These are phyloP conservation scores for Eutrema yunnanense DNA, from an alignment of 345 rosid genomes.

Conservation along the genomic window DNA sequence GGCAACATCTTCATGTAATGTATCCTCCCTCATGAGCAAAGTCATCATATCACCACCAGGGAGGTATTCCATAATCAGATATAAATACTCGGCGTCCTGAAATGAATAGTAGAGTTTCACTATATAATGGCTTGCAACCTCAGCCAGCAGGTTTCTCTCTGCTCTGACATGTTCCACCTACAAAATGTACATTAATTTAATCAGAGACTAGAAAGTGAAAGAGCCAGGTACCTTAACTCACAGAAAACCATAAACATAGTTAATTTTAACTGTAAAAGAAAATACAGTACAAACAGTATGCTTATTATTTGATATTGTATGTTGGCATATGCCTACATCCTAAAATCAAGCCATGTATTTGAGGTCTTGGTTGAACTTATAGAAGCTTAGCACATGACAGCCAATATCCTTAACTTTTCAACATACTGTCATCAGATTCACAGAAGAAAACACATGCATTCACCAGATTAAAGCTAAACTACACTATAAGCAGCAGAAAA, in stretches of 20 bases:
- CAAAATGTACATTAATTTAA: conserved; percentile 9
- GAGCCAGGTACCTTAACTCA: neutral
- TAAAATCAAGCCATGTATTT: neutral
- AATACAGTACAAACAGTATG: neutral
- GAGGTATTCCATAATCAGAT: conserved; percentile 94
- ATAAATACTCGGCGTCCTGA: conserved; percentile 88
- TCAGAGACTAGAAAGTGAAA: conserved; percentile 1
- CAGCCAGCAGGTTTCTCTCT: conserved; percentile 96
- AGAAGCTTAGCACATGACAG: neutral
- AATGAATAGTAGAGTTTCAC: conserved; percentile 94
- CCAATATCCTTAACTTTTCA: neutral
- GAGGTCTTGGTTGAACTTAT: neutral
- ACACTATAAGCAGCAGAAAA: neutral
- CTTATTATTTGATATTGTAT: neutral
- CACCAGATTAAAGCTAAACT: neutral
- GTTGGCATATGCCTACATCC: neutral
- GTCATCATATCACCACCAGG: conserved; percentile 99
- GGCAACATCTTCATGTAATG: conserved; percentile 76
- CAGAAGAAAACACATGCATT: neutral
- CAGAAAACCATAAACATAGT: neutral
- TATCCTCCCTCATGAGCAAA: conserved; percentile 88
- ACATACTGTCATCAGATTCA: neutral
- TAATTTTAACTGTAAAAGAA: neutral
- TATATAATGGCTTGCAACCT: conserved; percentile 94
- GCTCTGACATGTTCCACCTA: conserved; percentile 98